phyloP scores from a whole-genome alignment of 306 rosid genomes.

The Casuarina equisetifolia region DNA sequence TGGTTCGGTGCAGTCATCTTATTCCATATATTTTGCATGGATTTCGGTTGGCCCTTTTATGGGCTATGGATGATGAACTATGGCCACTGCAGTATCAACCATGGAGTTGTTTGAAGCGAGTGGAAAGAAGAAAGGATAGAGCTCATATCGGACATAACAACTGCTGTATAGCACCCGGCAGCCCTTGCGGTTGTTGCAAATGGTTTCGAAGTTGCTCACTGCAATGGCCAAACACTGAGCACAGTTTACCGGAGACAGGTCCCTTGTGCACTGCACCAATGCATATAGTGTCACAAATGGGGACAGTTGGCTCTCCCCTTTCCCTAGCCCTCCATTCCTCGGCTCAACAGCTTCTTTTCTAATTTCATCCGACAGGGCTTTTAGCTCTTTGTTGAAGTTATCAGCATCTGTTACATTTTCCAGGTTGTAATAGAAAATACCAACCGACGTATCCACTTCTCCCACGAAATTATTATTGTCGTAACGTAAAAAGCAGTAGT shows the following conservation, averaged over 20 bases:
- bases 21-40: no score
- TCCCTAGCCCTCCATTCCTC: conserved; percentile 50
- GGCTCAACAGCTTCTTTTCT: conserved; percentile 41
- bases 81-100: conserved; percentile 24
- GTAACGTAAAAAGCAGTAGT: conserved; percentile 58
- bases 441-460: conserved; percentile 53
- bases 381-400: conserved; percentile 46
- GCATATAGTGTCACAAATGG: conserved; percentile 57
- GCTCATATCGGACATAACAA: conserved; percentile 69
- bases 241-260: conserved; percentile 44
- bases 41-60: no score
- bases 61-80: conserved; percentile 17
- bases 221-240: conserved; percentile 72
- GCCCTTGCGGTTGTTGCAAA: conserved; percentile 48
- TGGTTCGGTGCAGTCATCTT: no score
- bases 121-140: conserved; percentile 70
- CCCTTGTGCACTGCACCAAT: conserved; percentile 69
- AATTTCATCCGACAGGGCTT: conserved; percentile 38
- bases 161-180: conserved; percentile 60
- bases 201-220: conserved; percentile 39
- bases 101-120: conserved; percentile 34
- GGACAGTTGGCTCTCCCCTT: conserved; percentile 47
- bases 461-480: conserved; percentile 42
- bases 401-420: conserved; percentile 55
- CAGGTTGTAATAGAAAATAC: conserved; percentile 48